Conservation (phyloP, 768 basidiomycete genomes). For the Tephrocybe sp. region DNA sequence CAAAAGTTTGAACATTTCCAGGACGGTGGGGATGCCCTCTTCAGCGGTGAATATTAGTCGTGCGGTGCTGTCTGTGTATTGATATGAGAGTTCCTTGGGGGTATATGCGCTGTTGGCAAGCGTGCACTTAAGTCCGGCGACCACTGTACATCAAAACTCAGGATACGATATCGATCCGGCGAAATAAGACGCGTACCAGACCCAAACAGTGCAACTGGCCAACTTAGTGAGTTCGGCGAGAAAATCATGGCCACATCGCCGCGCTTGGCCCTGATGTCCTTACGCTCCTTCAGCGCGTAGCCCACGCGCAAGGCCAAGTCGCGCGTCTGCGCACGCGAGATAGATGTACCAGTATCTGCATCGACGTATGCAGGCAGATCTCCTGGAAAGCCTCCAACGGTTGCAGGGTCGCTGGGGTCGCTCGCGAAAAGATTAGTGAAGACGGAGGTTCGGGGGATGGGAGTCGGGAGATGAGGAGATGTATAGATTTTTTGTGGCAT, state of each 20-base stretch:
- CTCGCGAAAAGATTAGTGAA: constrained; percentile 50
- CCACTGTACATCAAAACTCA: no score
- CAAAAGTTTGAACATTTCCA: constrained; percentile 53
- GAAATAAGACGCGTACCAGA: constrained; percentile 31
- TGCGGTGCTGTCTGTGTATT: constrained; percentile 69
- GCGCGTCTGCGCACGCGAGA: constrained; percentile 57
- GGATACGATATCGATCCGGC: not conserved
- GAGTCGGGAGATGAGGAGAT: constrained; percentile 39
- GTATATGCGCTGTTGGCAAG: constrained; percentile 77
- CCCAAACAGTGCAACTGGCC: constrained; percentile 49
- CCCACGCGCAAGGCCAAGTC: constrained; percentile 58
- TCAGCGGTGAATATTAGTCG: constrained; percentile 65
- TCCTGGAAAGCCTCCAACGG: constrained; percentile 44
- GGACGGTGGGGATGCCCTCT: constrained; percentile 53
- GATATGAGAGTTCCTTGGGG: constrained; percentile 65
- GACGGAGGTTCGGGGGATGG: constrained; percentile 40
- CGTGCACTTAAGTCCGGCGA: constrained; percentile 68
- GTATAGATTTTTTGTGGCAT: constrained; percentile 45
- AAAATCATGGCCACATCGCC: constrained; percentile 67
- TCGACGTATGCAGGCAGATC: constrained; percentile 63
- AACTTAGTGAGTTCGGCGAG: constrained; percentile 65
- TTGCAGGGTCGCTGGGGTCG: constrained; percentile 20
- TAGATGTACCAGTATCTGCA: constrained; percentile 51
- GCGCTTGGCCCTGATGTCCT: no score
- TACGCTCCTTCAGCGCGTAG: constrained; percentile 53